Base-by-base conservation (phyloP, 306 rosid genomes). In the Glycyrrhiza uralensis region DNA sequence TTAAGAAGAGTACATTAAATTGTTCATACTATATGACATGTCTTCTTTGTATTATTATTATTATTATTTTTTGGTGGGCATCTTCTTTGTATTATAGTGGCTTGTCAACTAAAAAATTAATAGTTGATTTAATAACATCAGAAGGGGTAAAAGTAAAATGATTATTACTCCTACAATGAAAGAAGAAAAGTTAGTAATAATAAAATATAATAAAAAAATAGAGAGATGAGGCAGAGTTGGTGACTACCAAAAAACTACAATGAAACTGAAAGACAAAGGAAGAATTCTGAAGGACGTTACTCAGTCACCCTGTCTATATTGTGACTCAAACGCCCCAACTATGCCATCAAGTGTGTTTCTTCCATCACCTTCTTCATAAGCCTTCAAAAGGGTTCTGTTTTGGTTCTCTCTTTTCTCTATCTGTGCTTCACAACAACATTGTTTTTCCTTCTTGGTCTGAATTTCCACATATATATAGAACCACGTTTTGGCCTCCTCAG, bases 251-350 rank as follows among this genome's bases (percentile, higher is more conserved):
- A 69, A 65, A 55, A 51, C 42, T 30, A 59, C 9, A 76, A 72
- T 30, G 71, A 85, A 71, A 78, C 46, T 10, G 77, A 75, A 79
- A 86, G 71, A 66, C 26, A 42, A 55, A 55, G 54, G 72, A 72
- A 83, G 57, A 76, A 72, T 89, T 89, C 75, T 24, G 59, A 66
- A 51, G 49, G 83, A 87, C 60, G 92, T 83, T 81, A 72, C 79
- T 58, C 22, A 18, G 59, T 33, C 60, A 39, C 13, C 65, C 29
- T 32, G 23, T 77, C 80, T 84, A 84, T 74, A 76, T 81, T 74
- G 82, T 74, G 84, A 32, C 64, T 70, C 73, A 62, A 71, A 36
- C 72, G 22, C 78, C 30, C 58, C 71, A 71, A 56, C 76, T 60
- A 49, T 68, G 75, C 69, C 68, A 77, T 79, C 83, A 81, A 66